These are phyloP conservation scores for Paracoccidioides brasiliensis DNA, from an alignment of 2,329 filamentous ascomycete genomes.

Conservation along the genomic window DNA sequence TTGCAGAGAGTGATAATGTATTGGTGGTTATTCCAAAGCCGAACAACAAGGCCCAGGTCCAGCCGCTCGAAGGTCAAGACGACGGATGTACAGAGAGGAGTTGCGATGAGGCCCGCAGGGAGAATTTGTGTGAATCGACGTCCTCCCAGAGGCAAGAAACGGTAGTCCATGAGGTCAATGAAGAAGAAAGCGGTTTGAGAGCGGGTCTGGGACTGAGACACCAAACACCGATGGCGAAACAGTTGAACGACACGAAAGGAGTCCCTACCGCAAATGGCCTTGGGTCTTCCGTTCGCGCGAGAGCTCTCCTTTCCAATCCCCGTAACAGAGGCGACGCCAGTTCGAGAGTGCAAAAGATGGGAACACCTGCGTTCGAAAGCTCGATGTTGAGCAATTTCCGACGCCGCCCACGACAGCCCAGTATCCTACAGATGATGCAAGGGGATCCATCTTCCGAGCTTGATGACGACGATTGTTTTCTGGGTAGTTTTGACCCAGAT, in stretches of 20 bases:
- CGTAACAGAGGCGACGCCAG: conserved; percentile 7
- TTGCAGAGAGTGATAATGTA: not conserved
- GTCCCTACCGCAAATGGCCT: not conserved
- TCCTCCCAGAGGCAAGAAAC: not conserved
- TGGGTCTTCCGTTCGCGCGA: not conserved
- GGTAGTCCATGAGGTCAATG: not conserved
- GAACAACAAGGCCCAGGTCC: not conserved
- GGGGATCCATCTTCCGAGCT: conserved; percentile 22
- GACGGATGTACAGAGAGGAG: not conserved
- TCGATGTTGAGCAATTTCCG: conserved; percentile 34
- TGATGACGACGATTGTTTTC: conserved; percentile 28
- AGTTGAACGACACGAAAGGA: not conserved
- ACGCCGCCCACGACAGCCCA: conserved; percentile 31
- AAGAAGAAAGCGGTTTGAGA: not conserved
- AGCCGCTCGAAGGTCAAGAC: not conserved
- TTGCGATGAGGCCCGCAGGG: not conserved
- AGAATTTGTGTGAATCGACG: not conserved
- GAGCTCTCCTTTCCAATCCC: not conserved
- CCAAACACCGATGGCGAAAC: not conserved
- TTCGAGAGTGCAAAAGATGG: conserved; percentile 10
- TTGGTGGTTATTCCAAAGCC: not conserved
- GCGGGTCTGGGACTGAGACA: too few relatives aligned
- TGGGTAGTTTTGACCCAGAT: conserved; percentile 31
- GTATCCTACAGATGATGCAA: conserved; percentile 34
- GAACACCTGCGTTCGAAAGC: conserved; percentile 30